Percentiles rank a stretch among this genome's conserved stretches.
Evolutionary conservation across 345 rosid species (phyloP).

Genomic region (Citrus trifoliata): DNA sequence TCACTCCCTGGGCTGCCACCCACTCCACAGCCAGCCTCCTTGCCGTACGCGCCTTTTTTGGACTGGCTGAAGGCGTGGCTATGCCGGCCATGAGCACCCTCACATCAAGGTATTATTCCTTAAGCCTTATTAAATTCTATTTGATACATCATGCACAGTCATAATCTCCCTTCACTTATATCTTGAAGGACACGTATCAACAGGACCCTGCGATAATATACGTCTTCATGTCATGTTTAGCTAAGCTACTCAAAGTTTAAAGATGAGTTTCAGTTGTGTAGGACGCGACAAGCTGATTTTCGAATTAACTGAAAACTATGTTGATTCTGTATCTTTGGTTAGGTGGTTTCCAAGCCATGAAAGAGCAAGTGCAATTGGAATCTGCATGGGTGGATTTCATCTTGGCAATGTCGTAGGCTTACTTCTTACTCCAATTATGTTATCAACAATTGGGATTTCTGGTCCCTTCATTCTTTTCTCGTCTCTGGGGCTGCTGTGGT

Average conservation of each 20-base stretch:
- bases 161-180: neutral
- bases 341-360: constrained; percentile 89
- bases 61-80: constrained; percentile 94
- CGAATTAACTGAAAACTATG: neutral
- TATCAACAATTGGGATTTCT: constrained; percentile 61
- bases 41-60: constrained; percentile 77
- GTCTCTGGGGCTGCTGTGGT: constrained; percentile 68
- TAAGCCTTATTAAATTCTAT: neutral
- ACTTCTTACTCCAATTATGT: constrained; percentile 72
- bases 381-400: constrained; percentile 97
- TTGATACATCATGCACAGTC: neutral
- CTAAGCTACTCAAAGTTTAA: neutral
- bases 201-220: neutral
- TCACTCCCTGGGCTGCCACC: constrained; percentile 90
- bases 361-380: constrained; percentile 87
- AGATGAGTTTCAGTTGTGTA: neutral
- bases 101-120: constrained; percentile 54
- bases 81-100: constrained; percentile 85
- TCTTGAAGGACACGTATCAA: neutral
- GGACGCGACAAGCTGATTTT: neutral
- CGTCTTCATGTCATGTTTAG: neutral
- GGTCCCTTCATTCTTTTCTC: constrained; percentile 85
- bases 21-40: constrained; percentile 72
- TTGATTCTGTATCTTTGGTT: neutral
- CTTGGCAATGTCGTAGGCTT: constrained; percentile 87